These are phyloP conservation scores for Parafenestella ontariensis DNA, from an alignment of 2,329 filamentous ascomycete species.

Conservation along the genomic window DNA sequence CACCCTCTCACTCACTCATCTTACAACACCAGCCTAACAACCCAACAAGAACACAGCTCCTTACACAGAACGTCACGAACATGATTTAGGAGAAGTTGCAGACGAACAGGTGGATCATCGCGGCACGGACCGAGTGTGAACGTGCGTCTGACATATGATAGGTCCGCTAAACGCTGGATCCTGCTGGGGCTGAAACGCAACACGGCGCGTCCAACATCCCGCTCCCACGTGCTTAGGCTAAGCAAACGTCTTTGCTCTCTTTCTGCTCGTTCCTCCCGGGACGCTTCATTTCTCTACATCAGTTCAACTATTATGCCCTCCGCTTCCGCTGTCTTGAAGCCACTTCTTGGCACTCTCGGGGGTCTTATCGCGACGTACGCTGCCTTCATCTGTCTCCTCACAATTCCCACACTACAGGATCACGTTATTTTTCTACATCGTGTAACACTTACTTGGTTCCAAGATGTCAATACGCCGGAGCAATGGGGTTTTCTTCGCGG, in stretches of 20 bases:
- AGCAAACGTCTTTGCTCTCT: not conserved
- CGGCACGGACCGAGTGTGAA: slow-evolving; percentile 8
- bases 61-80: not conserved
- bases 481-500: slow-evolving; percentile 58
- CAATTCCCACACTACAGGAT: slow-evolving; percentile 57
- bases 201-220: slow-evolving; percentile 1
- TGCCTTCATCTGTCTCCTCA: slow-evolving; percentile 56
- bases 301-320: slow-evolving; percentile 22
- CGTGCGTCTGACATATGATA: slow-evolving; percentile 3
- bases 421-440: slow-evolving; percentile 65
- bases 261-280: not conserved
- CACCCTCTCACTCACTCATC: not conserved
- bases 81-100: not conserved
- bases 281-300: not conserved
- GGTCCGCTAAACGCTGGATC: slow-evolving; percentile 10
- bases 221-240: not conserved
- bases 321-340: slow-evolving; percentile 24
- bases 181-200: slow-evolving; percentile 8
- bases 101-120: not conserved
- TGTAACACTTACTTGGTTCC: slow-evolving; percentile 63
- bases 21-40: not conserved
- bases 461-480: slow-evolving; percentile 58
- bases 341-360: slow-evolving; percentile 27
- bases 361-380: slow-evolving; percentile 46
- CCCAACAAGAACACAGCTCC: not conserved